Evolutionary conservation across 23 red algal genomes (phyloP).

Genomic region (Gracilaria gracilis): DNA sequence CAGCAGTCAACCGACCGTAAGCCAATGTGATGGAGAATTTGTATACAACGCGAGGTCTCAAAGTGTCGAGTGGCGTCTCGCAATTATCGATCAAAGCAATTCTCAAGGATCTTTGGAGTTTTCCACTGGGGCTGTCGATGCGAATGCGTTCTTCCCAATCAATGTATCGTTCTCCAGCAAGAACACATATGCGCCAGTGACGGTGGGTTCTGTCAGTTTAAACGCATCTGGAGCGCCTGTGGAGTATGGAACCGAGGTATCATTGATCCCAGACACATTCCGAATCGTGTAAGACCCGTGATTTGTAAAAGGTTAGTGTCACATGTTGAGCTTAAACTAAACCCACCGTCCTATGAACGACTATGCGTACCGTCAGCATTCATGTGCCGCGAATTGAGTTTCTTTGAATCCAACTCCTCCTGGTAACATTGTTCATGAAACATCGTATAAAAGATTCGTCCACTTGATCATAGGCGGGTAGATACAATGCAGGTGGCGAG

Average conservation of each 20-base stretch:
- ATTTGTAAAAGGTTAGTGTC: neutral
- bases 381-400: no score
- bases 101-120: conserved; percentile 89
- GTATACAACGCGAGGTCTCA: conserved; percentile 76
- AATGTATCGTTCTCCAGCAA: conserved; percentile 86
- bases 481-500: no score
- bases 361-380: neutral
- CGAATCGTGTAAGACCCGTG: conserved; percentile 43
- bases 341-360: neutral
- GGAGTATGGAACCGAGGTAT: conserved; percentile 74
- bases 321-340: neutral
- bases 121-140: conserved; percentile 62
- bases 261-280: conserved; percentile 71
- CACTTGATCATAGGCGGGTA: no score
- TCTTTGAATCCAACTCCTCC: no score
- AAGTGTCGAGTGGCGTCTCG: conserved; percentile 80
- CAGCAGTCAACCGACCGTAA: conserved; percentile 74
- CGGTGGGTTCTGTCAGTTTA: conserved; percentile 33
- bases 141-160: conserved; percentile 91
- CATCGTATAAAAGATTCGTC: no score
- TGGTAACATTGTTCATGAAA: no score
- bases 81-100: conserved; percentile 84
- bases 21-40: conserved; percentile 89
- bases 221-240: conserved; percentile 63
- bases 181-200: conserved; percentile 79